Conservation (phyloP, 768 basidiomycete species). For the Russula sp. region DNA sequence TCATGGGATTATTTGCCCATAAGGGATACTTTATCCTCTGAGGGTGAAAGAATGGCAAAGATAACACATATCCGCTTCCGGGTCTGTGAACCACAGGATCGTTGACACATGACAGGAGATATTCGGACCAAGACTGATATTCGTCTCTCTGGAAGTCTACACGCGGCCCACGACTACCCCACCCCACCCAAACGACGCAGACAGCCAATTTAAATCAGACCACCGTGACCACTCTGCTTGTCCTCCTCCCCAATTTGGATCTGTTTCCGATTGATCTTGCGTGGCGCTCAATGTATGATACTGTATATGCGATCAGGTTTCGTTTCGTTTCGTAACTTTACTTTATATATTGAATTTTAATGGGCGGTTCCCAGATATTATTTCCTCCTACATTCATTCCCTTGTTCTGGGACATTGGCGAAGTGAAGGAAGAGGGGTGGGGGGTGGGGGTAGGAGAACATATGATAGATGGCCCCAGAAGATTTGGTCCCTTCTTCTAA, state of each 20-base stretch:
- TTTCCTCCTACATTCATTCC: constrained; percentile 13
- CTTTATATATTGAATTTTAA: background rate
- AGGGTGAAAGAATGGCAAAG: constrained; percentile 3
- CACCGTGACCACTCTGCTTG: constrained; percentile 8
- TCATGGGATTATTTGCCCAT: constrained; percentile 10
- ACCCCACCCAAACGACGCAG: constrained; percentile 14
- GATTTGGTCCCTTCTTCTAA: too few species aligned
- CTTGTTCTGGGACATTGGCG: constrained; percentile 4
- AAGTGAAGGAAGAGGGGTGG: background rate
- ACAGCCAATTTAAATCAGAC: constrained; percentile 1
- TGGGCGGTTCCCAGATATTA: constrained; percentile 4
- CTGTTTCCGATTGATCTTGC: constrained; percentile 19
- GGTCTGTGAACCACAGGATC: background rate
- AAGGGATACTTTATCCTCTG: constrained; percentile 2
- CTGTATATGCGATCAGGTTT: constrained; percentile 14
- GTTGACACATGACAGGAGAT: constrained; percentile 22
- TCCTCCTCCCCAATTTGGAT: constrained; percentile 8
- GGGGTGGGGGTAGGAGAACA: too few species aligned
- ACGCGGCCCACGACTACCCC: background rate
- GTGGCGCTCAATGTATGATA: constrained; percentile 11
- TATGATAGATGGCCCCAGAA: too few species aligned
- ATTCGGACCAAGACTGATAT: constrained; percentile 7
- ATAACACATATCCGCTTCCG: constrained; percentile 26
- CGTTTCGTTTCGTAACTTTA: constrained; percentile 11
- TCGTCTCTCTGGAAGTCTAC: constrained; percentile 6